Base-by-base conservation (phyloP, 352 stramenopile species). In the Thalassiosira hispida region DNA sequence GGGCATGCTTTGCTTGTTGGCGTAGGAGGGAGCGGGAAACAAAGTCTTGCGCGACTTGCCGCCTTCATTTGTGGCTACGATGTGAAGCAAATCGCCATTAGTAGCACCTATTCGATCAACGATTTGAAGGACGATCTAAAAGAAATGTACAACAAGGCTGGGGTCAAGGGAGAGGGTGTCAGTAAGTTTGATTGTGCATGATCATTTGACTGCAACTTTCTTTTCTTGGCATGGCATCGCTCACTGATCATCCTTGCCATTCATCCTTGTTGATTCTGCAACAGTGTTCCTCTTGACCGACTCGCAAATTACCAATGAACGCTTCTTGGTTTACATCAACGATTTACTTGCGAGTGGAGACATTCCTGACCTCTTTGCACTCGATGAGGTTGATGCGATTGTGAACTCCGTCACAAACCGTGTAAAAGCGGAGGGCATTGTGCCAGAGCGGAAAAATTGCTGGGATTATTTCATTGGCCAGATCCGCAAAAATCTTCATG, bases 201-300 rank as follows among this genome's bases (percentile, higher is more conserved):
- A n/a, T n/a, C n/a, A n/a, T n/a, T n/a, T n/a, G n/a, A n/a, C n/a
- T n/a, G n/a, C n/a, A n/a, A n/a, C n/a, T n/a, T n/a, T n/a, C n/a
- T n/a, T n/a, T n/a, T n/a, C n/a, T n/a, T n/a, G n/a, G n/a, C n/a
- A n/a, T n/a, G n/a, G n/a, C n/a, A n/a, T n/a, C n/a, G n/a, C n/a
- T n/a, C n/a, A n/a, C n/a, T n/a, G n/a, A n/a, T n/a, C n/a, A n/a
- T n/a, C n/a, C n/a, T n/a, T n/a, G n/a, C n/a, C n/a, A n/a, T n/a
- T n/a, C n/a, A n/a, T n/a, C n/a, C n/a, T n/a, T n/a, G n/a, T n/a
- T n/a, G n/a, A n/a, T n/a, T n/a, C n/a, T n/a, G n/a, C n/a, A n/a
- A n/a, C n/a, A n/a, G n/a, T 99, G n/a, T 99, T 98, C 76, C 82
- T 99, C 14, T 96, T 99, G 46, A 99, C 96, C 0, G 97, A 99